Evolutionary conservation across 352 stramenopile genomes (phyloP).

Genomic region (Elongisporangium undulatum): DNA sequence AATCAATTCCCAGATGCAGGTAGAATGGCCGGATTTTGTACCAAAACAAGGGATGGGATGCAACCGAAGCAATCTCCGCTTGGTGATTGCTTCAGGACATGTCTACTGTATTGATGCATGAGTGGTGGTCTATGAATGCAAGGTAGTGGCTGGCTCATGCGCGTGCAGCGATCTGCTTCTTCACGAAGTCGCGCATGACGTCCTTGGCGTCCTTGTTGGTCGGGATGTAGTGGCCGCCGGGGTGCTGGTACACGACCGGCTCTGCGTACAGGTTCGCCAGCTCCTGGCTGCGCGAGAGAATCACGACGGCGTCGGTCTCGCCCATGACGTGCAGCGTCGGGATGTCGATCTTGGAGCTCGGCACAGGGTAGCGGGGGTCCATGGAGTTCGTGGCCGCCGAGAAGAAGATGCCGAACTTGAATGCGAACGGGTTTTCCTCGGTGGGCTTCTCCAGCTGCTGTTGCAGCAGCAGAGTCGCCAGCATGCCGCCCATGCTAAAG

Average conservation of each 20-base stretch:
- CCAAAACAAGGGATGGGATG: background rate
- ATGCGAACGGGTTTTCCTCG: constrained; percentile 46
- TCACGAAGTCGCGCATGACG: constrained; percentile 63
- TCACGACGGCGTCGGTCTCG: constrained; percentile 68
- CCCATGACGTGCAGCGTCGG: constrained; percentile 83
- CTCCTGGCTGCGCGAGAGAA: constrained; percentile 43
- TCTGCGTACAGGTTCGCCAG: constrained; percentile 53
- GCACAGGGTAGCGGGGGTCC: constrained; percentile 40
- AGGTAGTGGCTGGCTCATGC: background rate
- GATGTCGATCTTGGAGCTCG: constrained; percentile 37
- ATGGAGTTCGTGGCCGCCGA: constrained; percentile 33
- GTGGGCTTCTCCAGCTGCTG: constrained; percentile 42
- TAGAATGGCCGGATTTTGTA: background rate
- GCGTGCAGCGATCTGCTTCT: constrained; percentile 28
- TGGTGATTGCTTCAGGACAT: background rate
- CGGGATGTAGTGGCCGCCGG: constrained; percentile 82
- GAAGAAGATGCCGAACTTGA: constrained; percentile 75
- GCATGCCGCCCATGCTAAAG: constrained; percentile 79
- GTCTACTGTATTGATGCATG: background rate
- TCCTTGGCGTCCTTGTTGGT: constrained; percentile 84
- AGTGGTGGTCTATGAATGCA: background rate
- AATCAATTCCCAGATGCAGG: background rate
- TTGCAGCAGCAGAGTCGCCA: constrained; percentile 64
- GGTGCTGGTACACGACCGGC: constrained; percentile 50
- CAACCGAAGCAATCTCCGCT: background rate